Evolutionary conservation across 2,329 filamentous ascomycete species (phyloP).

Genomic region (Colletotrichum sublineola): DNA sequence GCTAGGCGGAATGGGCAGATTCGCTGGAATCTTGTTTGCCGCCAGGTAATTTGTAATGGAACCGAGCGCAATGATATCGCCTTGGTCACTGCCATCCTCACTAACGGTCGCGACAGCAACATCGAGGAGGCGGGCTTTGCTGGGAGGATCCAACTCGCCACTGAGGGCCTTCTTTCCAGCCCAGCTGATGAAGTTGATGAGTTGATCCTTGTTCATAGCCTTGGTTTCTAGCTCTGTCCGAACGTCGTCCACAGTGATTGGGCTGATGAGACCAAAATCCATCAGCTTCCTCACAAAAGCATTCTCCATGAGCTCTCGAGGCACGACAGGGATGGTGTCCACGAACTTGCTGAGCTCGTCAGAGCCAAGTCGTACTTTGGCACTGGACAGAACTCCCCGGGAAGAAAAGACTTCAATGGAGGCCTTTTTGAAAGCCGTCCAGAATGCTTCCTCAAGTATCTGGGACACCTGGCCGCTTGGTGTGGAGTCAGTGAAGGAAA

Average conservation of each 20-base stretch:
- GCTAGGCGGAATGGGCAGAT: constrained; percentile 81
- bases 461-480: constrained; percentile 86
- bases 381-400: constrained; percentile 86
- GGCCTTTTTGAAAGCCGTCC: constrained; percentile 87
- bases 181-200: constrained; percentile 89
- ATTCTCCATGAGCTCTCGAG: constrained; percentile 79
- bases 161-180: constrained; percentile 77
- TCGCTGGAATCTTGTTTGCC: constrained; percentile 83
- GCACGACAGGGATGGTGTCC: constrained; percentile 87
- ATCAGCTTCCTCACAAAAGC: constrained; percentile 84
- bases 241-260: constrained; percentile 90
- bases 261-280: constrained; percentile 87
- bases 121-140: constrained; percentile 78
- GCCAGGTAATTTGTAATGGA: constrained; percentile 82
- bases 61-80: constrained; percentile 81
- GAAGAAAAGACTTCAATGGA: constrained; percentile 91
- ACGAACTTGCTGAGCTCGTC: constrained; percentile 79
- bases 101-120: constrained; percentile 82
- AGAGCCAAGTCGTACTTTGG: constrained; percentile 82
- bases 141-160: constrained; percentile 79
- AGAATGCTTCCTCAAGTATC: constrained; percentile 94
- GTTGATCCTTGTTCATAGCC: constrained; percentile 82
- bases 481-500: constrained; percentile 90
- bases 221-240: constrained; percentile 85
- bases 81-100: constrained; percentile 68